phyloP scores from a whole-genome alignment of 345 rosid genomes.

The Arabidopsis arenosa region DNA sequence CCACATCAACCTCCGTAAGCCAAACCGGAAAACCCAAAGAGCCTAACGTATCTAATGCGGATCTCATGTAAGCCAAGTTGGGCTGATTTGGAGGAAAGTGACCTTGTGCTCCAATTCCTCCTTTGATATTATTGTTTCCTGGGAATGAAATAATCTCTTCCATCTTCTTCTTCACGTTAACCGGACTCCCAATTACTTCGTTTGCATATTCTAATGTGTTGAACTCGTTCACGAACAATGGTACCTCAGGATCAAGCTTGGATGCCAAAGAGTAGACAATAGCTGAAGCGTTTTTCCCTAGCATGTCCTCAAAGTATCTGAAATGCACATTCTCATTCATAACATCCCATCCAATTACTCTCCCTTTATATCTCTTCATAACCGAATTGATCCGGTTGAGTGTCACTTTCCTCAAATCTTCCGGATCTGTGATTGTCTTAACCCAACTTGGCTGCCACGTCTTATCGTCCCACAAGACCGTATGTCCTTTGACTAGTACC shows the following conservation, averaged over 20 bases:
- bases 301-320: conserved; percentile 70
- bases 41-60: conserved; percentile 60
- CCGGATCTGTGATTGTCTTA: conserved; percentile 44
- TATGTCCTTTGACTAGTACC: conserved; percentile 71
- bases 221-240: conserved; percentile 75
- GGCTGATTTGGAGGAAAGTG: conserved; percentile 59
- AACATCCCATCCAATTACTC: conserved; percentile 76
- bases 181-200: conserved; percentile 46
- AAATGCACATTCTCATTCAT: conserved; percentile 84
- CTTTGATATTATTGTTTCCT: conserved; percentile 49
- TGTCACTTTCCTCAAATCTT: conserved; percentile 53
- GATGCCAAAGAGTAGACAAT: conserved; percentile 48
- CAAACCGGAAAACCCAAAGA: conserved; percentile 69
- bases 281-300: conserved; percentile 63
- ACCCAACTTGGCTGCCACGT: conserved; percentile 71
- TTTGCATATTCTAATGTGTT: conserved; percentile 60
- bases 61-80: conserved; percentile 71
- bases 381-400: conserved; percentile 58
- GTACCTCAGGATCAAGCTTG: conserved; percentile 56
- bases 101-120: conserved; percentile 76
- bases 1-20: conserved; percentile 72
- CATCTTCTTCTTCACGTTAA: conserved; percentile 54
- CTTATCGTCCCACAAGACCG: conserved; percentile 72
- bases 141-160: conserved; percentile 59
- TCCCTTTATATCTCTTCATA: conserved; percentile 70